Evolutionary conservation across 306 rosid species (phyloP), one percentile per base, ranked within the genome.

Genomic region (Cyclanthera cordifolia): DNA sequence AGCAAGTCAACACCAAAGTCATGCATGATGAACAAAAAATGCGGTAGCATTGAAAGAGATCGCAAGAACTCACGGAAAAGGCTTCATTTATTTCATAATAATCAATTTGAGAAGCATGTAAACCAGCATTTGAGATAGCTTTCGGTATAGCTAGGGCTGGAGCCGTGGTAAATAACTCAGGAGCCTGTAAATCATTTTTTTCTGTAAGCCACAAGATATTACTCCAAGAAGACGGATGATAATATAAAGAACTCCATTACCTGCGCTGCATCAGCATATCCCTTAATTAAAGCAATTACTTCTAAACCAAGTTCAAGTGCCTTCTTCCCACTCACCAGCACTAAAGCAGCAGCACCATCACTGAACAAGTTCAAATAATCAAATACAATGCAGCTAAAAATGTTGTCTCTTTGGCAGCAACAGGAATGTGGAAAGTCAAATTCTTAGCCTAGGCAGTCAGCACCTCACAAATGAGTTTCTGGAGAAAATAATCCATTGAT

Each of bases 321-420:
- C 77, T 87, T 92, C 83, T 79, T 79, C 74, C 90, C 98, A 56
- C 96, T 92, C 81, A 92, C 90, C 71, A 92, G 78, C 68, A 92
- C 96, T 70, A 92, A 76, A 20, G 96, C 96, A 74, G 98, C 96
- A 53, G 98, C 98, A 47, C 98, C 98, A 63, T 92, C 92, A 75
- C 96, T 92, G 70, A 64, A 60, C 82, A 76, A 71, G 48, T 72
- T 73, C 77, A 80, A 37, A 78, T 20, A 53, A 76, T 41, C 34
- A 64, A 11, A 43, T 13, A 21, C n/a, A 64, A 37, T 11, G 30
- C 50, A 61, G 68, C 50, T 19, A 37, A 19, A 61, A 39, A 0
- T 61, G 17, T 41, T 11, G 1, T 21, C 51, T 12, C 51, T 19
- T 5, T 41, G 50, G 51, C 69, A 39, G 19, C 28, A 61, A 61